Percentiles rank a stretch among this genome's conserved stretches.
Conservation (phyloP, 2,329 filamentous ascomycete genomes). For the Sporothrix phasma region DNA sequence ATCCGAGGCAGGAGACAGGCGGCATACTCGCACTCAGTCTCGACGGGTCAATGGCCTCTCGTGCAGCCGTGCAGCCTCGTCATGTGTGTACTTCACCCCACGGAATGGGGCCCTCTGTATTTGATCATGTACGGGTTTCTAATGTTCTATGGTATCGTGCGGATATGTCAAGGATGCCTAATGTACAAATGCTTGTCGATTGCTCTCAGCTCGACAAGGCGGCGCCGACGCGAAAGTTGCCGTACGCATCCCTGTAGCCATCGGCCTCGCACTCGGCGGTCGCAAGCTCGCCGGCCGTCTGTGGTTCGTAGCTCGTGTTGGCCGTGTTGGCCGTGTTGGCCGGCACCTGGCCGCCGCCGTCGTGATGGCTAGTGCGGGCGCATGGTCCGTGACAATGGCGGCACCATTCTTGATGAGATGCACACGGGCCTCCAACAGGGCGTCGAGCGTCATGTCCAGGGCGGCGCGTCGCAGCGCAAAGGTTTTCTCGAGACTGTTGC, state of each 20-base stretch:
- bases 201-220: background rate
- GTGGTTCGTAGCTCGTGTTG: background rate
- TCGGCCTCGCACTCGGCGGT: background rate
- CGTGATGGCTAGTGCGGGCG: background rate
- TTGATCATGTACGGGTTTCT: background rate
- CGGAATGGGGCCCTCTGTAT: background rate
- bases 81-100: background rate
- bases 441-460: slow-evolving; percentile 5
- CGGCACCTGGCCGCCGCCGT: no score
- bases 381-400: background rate
- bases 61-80: background rate
- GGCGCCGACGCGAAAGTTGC: background rate
- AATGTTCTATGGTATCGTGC: slow-evolving; percentile 3
- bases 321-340: background rate
- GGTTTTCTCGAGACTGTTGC: background rate
- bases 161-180: background rate
- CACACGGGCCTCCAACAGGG: slow-evolving; percentile 1
- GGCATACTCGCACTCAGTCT: background rate
- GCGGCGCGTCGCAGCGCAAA: background rate
- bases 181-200: background rate
- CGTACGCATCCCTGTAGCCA: background rate
- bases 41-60: background rate
- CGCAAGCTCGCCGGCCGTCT: background rate
- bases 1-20: background rate
- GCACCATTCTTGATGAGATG: background rate